phyloP scores from a whole-genome alignment of 1,284 basidiomycete genomes.

The Puccinia hordei region DNA sequence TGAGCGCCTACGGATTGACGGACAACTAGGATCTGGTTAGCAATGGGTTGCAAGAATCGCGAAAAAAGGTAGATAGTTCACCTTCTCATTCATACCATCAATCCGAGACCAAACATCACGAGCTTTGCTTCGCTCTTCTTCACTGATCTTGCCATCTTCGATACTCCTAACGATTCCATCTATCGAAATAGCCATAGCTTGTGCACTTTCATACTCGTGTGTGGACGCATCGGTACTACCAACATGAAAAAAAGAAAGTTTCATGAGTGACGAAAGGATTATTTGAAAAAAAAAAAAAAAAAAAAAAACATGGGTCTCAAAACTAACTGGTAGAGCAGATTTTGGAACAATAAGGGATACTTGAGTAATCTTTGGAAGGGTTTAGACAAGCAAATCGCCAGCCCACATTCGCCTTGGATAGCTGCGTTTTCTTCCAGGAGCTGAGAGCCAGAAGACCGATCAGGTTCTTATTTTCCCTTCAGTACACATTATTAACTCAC shows the following conservation, averaged over 20 bases:
- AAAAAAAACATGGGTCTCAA: too few species aligned
- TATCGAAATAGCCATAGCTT: constrained; percentile 94
- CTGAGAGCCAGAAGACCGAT: constrained; percentile 4
- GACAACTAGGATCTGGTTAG: background rate
- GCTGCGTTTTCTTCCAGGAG: constrained; percentile 74
- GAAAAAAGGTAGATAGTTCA: background rate
- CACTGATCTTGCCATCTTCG: constrained; percentile 94
- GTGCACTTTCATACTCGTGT: constrained; percentile 91
- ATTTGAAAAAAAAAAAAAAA: background rate
- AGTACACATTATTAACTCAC: constrained; percentile 19
- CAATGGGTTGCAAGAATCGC: background rate
- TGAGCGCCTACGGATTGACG: constrained; percentile 64
- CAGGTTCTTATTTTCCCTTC: background rate
- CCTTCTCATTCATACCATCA: constrained; percentile 78
- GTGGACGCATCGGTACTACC: constrained; percentile 82
- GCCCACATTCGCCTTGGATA: constrained; percentile 84
- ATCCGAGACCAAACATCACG: constrained; percentile 92
- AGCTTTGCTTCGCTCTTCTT: constrained; percentile 90
- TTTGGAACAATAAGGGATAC: constrained; percentile 95
- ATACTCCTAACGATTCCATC: constrained; percentile 92
- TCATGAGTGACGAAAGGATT: background rate
- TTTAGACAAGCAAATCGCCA: constrained; percentile 82
- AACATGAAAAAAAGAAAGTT: background rate
- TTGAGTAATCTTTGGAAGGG: constrained; percentile 96
- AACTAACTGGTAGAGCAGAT: constrained; percentile 64